Base-by-base conservation (phyloP, 768 basidiomycete species). In the Pleurotus citrinopileatus region DNA sequence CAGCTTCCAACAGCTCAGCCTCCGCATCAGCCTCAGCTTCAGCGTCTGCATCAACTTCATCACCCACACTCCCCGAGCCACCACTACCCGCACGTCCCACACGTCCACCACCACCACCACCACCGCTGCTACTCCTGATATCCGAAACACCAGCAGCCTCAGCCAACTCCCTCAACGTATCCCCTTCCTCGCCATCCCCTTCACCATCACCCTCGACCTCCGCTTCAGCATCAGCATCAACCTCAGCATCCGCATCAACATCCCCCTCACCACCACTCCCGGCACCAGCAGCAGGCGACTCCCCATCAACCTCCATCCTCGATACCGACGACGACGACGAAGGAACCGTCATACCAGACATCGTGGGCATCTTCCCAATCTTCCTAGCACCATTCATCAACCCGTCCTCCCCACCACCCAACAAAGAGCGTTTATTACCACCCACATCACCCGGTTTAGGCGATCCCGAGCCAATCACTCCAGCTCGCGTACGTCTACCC, bases 1-100 rank as follows among this genome's bases (percentile, higher is more conserved):
- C 79, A 29, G 79, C 79, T 57, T 78, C 79, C n/a, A 80, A 62
- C 22, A 81, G 62, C 22, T 80, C 79, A 42, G 68, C 70, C 10
- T 80, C 78, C 0, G 76, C 70, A 52, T 76, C 76, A 1, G 65
- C 65, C 13, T 61, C 65, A 0, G 22, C 59, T 19, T 69, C 67
- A 6, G 45, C 67, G 17, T 68, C 78, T 0, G 73, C 70, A 53
- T 76, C 76, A 1, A 64, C 64, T 6, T 61, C 65, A 0, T 25
- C 61, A n/a, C 66, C 67, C 9, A 42, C 59, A 23, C 60, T 13
- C 61, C 62, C 7, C 25, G 53, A 5, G 61, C 64, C 12, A 54
- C 47, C 4, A 55, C 57, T 45, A 29, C 25, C 19, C 40, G 32
- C 25, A 22, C 29, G 47, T n/a, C 44, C 46, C 12, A 22, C 44